Evolutionary conservation across 106 monocot genomes (phyloP), one percentile per base, ranked within the genome.

Genomic region (Phalaenopsis equestris): DNA sequence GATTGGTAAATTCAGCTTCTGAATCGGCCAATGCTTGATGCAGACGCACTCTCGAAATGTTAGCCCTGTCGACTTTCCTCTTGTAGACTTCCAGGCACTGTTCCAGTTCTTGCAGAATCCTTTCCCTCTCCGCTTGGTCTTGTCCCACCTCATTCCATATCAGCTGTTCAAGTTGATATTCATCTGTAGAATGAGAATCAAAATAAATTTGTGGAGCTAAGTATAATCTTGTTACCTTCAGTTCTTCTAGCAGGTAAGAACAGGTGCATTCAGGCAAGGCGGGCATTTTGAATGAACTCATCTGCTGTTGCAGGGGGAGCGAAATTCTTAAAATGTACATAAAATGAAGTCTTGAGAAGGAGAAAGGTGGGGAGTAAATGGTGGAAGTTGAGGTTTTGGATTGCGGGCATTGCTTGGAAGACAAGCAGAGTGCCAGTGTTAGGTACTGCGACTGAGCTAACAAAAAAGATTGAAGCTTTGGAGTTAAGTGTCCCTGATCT

Each of bases 101-200:
- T 73, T 92, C 88, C 45, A 92, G 75, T 58, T 92, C 92, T 67
- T 84, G 83, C 3, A 92, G 87, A 64, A 88, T 75, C 81, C 84
- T 84, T 42, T 92, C 86, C 68, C 88, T 84, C 39, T 92, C 92
- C 17, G 49, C 73, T 55, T 90, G 77, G 52, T 88, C 89, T 77
- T 83, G 78, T 8, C 92, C 92, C 24, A 90, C 92, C 81, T 92
- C 92, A 86, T 92, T 87, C 92, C 92, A 92, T 23, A 92, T 92
- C 81, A 92, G 81, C 92, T 92, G 80, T 72, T 55, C 56, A 12
- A 8, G n/a, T 21, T 8, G 30, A 67, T 19, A 11, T 64, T 21
- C 6, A 52, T 12, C 12, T 14, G 7, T 42, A 16, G 6, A 18
- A 41, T 47, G 49, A 78, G 73, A 24, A n/a, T 5, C 17, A 30